phyloP scores from a whole-genome alignment of 495 filamentous ascomycete genomes.

The Aspergillus steynii region DNA sequence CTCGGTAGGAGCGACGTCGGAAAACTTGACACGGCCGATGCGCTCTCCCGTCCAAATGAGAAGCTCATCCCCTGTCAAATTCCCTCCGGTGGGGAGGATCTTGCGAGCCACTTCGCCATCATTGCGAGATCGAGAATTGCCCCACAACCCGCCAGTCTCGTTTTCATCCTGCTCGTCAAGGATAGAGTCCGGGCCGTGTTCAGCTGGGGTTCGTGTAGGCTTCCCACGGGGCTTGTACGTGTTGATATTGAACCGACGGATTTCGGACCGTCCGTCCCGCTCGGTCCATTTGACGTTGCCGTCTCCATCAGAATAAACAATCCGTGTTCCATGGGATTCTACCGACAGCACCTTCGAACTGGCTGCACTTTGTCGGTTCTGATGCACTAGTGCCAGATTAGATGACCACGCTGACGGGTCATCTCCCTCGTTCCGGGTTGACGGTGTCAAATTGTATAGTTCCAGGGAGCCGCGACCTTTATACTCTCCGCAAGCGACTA shows the following conservation, averaged over 20 bases:
- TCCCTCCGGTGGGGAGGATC: slow-evolving; percentile 60
- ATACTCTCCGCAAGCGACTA: slow-evolving; percentile 92
- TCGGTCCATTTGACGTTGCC: slow-evolving; percentile 92
- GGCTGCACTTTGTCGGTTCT: slow-evolving; percentile 83
- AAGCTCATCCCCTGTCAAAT: slow-evolving; percentile 58
- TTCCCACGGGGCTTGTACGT: slow-evolving; percentile 25
- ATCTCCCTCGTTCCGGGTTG: slow-evolving; percentile 19
- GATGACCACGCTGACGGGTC: slow-evolving; percentile 36
- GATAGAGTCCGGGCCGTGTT: not conserved
- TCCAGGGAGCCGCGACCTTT: slow-evolving; percentile 90
- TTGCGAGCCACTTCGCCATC: slow-evolving; percentile 63
- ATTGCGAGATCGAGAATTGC: slow-evolving; percentile 18
- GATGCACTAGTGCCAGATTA: slow-evolving; percentile 42
- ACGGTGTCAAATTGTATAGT: slow-evolving; percentile 65
- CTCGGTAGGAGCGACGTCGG: slow-evolving; percentile 47
- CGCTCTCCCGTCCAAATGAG: slow-evolving; percentile 81
- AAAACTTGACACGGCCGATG: slow-evolving; percentile 69
- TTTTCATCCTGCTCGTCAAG: slow-evolving; percentile 3
- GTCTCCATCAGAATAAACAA: slow-evolving; percentile 82
- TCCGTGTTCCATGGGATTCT: slow-evolving; percentile 76
- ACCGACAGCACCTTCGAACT: slow-evolving; percentile 81
- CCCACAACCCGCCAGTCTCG: slow-evolving; percentile 32
- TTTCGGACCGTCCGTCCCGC: slow-evolving; percentile 78
- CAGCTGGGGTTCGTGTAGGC: not conserved
- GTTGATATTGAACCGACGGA: slow-evolving; percentile 73